Conservation (phyloP, 2,329 filamentous ascomycete species). For the Cladosporium sp. region DNA sequence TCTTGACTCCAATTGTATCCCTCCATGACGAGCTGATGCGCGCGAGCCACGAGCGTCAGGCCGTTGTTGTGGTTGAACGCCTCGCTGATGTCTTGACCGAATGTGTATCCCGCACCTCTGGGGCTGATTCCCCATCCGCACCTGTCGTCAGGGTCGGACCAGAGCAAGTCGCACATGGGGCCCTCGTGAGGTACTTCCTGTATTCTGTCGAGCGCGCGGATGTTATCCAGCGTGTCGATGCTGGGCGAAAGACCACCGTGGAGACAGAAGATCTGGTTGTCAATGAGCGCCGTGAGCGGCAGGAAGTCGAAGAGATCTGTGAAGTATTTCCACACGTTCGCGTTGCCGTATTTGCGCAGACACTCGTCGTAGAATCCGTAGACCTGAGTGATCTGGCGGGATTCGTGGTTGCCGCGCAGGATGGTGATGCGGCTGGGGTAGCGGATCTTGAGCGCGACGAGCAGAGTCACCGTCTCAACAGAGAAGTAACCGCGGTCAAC, state of each 20-base stretch:
- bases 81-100: constrained; percentile 90
- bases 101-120: constrained; percentile 60
- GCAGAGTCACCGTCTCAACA: constrained; percentile 92
- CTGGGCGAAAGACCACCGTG: constrained; percentile 95
- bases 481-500: constrained; percentile 99
- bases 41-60: constrained; percentile 87
- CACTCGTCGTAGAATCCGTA: constrained; percentile 99
- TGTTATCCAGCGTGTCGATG: constrained; percentile 93
- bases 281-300: constrained; percentile 91
- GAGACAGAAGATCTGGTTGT: constrained; percentile 98
- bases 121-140: constrained; percentile 63
- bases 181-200: constrained; percentile 98
- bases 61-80: constrained; percentile 99
- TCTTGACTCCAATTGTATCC: constrained; percentile 99
- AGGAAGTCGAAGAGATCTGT: constrained; percentile 99
- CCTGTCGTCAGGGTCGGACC: constrained; percentile 96
- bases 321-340: constrained; percentile 99
- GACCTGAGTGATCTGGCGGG: constrained; percentile 96
- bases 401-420: constrained; percentile 97
- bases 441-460: constrained; percentile 95
- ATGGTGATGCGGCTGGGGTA: constrained; percentile 97
- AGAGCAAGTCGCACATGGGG: constrained; percentile 95
- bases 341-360: constrained; percentile 96
- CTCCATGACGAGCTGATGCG: constrained; percentile 98
- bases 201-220: constrained; percentile 87